These are phyloP conservation scores for Brasenia schreberi DNA, from an alignment of 164 flowering plant species.

Conservation along the genomic window DNA sequence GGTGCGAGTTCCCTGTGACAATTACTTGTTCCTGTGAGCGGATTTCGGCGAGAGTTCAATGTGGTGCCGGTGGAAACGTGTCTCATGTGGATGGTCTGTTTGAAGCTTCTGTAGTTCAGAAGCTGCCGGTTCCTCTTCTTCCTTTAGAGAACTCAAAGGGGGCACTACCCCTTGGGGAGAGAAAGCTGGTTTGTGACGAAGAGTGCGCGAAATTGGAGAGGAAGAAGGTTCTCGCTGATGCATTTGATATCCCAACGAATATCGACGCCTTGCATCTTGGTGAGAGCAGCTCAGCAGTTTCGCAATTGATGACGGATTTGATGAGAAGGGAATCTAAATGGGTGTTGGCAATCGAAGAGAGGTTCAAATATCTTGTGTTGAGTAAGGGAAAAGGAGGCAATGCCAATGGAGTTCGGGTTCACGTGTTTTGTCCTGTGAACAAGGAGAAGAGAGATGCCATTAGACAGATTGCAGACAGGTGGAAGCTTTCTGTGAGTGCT, in stretches of 20 bases:
- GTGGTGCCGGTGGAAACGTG: constrained; percentile 73
- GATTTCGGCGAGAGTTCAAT: constrained; percentile 66
- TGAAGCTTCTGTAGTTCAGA: constrained; percentile 69
- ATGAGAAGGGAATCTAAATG: constrained; percentile 89
- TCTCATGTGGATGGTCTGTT: constrained; percentile 37
- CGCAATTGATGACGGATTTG: constrained; percentile 54
- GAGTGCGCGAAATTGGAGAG: constrained; percentile 84
- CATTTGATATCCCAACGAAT: constrained; percentile 70
- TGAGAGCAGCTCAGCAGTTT: constrained; percentile 32
- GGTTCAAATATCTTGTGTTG: constrained; percentile 71
- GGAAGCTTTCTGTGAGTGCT: constrained; percentile 71
- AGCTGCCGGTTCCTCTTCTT: constrained; percentile 66
- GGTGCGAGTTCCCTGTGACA: constrained; percentile 64
- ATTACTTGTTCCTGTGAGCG: constrained; percentile 86
- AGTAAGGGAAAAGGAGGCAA: constrained; percentile 49
- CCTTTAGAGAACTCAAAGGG: constrained; percentile 58
- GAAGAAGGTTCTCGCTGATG: constrained; percentile 84
- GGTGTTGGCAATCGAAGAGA: constrained; percentile 84
- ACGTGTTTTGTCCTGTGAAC: constrained; percentile 71
- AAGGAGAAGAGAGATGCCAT: constrained; percentile 92
- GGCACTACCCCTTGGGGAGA: constrained; percentile 69
- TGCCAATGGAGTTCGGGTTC: constrained; percentile 41
- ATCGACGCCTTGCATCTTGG: constrained; percentile 84
- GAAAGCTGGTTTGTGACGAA: constrained; percentile 81
- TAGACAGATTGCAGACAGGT: constrained; percentile 78